phyloP scores from a whole-genome alignment of 331 rosid genomes.

The Pyracantha coccinea region DNA sequence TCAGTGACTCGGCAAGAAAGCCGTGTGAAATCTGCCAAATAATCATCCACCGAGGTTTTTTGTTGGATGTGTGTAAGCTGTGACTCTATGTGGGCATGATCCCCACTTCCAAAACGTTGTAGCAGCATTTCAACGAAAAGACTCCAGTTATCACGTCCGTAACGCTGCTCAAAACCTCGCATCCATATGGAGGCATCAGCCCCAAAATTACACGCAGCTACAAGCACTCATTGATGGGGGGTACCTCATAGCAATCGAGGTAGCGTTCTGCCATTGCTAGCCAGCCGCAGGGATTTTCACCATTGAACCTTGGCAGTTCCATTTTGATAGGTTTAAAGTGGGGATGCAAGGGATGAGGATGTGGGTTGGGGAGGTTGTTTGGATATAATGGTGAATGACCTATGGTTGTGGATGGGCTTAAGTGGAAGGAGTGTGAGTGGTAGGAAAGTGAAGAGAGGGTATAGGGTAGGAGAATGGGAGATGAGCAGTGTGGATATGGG shows the following conservation, averaged over 20 bases:
- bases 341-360: too few species aligned
- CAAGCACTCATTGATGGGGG: neutral
- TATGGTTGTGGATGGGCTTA: too few species aligned
- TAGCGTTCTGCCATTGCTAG: neutral
- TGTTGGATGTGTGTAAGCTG: neutral
- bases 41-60: neutral
- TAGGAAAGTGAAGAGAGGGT: too few species aligned
- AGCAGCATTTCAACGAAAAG: too few species aligned
- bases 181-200: neutral
- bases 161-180: neutral
- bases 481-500: too few species aligned
- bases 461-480: too few species aligned
- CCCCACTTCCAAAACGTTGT: neutral
- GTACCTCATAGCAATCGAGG: too few species aligned
- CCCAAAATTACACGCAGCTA: neutral
- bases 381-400: fast-evolving
- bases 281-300: neutral
- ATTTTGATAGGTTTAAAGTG: too few species aligned
- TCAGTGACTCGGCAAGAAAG: neutral
- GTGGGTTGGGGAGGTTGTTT: too few species aligned
- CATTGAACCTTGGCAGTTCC: neutral
- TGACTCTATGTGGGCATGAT: neutral
- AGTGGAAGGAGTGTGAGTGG: too few species aligned
- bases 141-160: neutral
- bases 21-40: neutral